phyloP scores from a whole-genome alignment of 164 flowering plant genomes.

The Kingdonia uniflora region DNA sequence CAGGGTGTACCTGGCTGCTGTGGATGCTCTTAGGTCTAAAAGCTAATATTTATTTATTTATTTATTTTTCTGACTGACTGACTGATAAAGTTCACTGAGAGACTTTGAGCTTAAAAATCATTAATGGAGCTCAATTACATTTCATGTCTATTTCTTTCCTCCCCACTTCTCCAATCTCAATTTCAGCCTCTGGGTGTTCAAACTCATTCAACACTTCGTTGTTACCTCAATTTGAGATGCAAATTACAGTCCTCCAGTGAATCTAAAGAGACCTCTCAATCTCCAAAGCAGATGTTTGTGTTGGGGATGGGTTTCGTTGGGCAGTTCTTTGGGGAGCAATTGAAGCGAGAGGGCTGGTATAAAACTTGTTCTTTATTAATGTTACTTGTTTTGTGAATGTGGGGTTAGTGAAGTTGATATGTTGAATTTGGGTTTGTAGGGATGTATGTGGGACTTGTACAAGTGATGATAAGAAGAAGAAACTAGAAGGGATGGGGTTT shows the following conservation, averaged over 20 bases:
- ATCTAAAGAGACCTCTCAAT: neutral
- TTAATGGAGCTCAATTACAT: no score
- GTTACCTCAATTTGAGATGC: neutral
- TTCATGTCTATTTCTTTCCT: no score
- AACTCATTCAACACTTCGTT: no score
- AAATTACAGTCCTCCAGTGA: neutral
- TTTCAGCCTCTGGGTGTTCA: no score
- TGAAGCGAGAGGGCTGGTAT: conserved; percentile 52
- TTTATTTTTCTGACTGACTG: no score
- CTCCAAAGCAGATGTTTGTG: conserved; percentile 36
- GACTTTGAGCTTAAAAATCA: no score
- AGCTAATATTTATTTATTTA: no score
- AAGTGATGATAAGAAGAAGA: conserved; percentile 42
- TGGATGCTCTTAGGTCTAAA: no score
- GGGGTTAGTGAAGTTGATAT: neutral
- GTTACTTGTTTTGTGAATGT: neutral
- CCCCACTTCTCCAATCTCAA: no score
- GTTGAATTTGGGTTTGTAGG: conserved; percentile 29
- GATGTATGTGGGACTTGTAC: conserved; percentile 65
- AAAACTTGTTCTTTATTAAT: neutral
- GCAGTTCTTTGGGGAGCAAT: conserved; percentile 35
- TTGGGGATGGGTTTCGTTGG: conserved; percentile 81
- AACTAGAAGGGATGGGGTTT: conserved; percentile 51
- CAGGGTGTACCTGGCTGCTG: no score
- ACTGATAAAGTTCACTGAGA: no score